Conservation (phyloP, 495 filamentous ascomycete genomes). For the Rostrohypoxylon terebratum region DNA sequence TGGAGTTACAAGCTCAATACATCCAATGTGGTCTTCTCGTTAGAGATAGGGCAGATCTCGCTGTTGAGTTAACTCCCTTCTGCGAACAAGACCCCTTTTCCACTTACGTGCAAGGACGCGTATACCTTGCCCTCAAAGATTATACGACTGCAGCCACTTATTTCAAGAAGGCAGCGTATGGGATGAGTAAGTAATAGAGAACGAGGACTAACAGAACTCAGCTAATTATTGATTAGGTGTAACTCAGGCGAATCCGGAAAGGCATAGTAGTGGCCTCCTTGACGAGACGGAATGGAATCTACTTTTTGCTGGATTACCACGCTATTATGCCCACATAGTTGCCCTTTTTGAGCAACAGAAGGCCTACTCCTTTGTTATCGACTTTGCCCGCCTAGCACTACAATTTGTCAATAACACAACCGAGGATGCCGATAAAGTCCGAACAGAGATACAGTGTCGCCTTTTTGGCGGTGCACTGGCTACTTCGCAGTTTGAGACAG, state of each 20-base stretch:
- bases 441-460: slow-evolving; percentile 79
- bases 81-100: slow-evolving; percentile 75
- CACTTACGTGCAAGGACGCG: slow-evolving; percentile 86
- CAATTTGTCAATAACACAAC: slow-evolving; percentile 63
- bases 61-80: slow-evolving; percentile 79
- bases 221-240: slow-evolving; percentile 41
- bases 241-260: slow-evolving; percentile 47
- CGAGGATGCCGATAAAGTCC: slow-evolving; percentile 56
- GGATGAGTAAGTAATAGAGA: slow-evolving; percentile 72
- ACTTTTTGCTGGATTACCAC: slow-evolving; percentile 79
- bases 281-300: slow-evolving; percentile 75
- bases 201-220: not conserved
- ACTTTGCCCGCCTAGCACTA: slow-evolving; percentile 84
- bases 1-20: slow-evolving; percentile 60
- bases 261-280: slow-evolving; percentile 70
- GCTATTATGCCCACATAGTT: slow-evolving; percentile 89
- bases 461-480: slow-evolving; percentile 84
- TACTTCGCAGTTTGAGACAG: slow-evolving; percentile 81
- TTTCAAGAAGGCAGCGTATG: slow-evolving; percentile 86
- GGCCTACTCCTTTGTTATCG: slow-evolving; percentile 80
- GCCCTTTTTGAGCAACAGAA: slow-evolving; percentile 81
- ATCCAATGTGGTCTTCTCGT: slow-evolving; percentile 80
- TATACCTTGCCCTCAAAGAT: slow-evolving; percentile 78
- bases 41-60: slow-evolving; percentile 75
- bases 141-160: slow-evolving; percentile 75